Evolutionary conservation across 2,329 filamentous ascomycete species (phyloP).

Genomic region (Aphanoascus verrucosus): DNA sequence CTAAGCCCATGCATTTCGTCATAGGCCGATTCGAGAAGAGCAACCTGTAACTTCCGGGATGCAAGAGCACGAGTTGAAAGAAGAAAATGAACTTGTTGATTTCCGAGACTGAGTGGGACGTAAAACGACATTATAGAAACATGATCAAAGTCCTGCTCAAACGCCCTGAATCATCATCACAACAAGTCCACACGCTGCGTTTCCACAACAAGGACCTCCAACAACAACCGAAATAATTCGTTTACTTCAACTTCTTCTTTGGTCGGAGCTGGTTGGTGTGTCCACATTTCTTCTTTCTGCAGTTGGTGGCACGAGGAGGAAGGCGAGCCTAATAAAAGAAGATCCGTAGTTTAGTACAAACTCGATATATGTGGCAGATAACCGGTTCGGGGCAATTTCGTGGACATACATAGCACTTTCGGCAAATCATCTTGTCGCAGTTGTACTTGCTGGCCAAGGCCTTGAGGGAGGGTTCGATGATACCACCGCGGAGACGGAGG

Average conservation of each 20-base stretch:
- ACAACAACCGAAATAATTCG: slow-evolving; percentile 8
- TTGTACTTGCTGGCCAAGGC: slow-evolving; percentile 81
- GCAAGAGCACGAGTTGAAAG: neutral
- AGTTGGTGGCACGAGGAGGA: slow-evolving; percentile 98
- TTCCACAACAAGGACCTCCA: slow-evolving; percentile 9
- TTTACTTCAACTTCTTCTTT: slow-evolving; percentile 99
- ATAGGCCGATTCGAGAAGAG: neutral
- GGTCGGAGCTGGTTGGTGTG: slow-evolving; percentile 99
- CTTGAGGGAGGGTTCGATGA: slow-evolving; percentile 48
- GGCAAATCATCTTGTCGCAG: slow-evolving; percentile 99
- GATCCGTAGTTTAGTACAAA: neutral
- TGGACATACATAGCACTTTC: slow-evolving; percentile 94
- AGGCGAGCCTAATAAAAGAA: slow-evolving; percentile 54
- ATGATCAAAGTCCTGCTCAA: slow-evolving; percentile 11
- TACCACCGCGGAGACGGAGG: slow-evolving; percentile 48
- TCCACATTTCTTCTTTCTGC: slow-evolving; percentile 99
- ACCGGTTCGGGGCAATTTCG: neutral
- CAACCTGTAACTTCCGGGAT: neutral
- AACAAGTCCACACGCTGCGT: slow-evolving; percentile 11
- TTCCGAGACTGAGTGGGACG: slow-evolving; percentile 11
- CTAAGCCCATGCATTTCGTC: neutral
- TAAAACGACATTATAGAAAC: slow-evolving; percentile 12
- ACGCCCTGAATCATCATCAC: slow-evolving; percentile 13
- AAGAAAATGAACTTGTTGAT: slow-evolving; percentile 11
- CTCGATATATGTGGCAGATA: neutral